Evolutionary conservation across 768 basidiomycete genomes (phyloP).

Genomic region (Collybia sordida): DNA sequence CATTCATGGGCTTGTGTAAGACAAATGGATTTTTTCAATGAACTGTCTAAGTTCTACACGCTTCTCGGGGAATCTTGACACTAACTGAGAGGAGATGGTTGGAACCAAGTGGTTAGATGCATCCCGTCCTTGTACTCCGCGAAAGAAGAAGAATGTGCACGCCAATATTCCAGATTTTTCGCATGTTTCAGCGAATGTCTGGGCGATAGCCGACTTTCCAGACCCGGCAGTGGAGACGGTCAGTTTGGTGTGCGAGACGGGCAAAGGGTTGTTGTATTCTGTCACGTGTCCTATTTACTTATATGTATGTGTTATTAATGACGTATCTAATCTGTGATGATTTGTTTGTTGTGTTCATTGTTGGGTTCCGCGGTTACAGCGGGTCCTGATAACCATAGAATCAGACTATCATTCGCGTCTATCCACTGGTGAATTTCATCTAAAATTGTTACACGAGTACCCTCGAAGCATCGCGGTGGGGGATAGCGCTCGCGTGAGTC

Average conservation of each 20-base stretch:
- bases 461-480: background rate
- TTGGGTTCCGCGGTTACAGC: no score
- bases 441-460: background rate
- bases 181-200: conserved; percentile 20
- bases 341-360: no score
- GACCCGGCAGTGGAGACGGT: no score
- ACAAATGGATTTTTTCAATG: background rate
- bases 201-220: conserved; percentile 23
- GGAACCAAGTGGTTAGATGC: conserved; percentile 22
- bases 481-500: conserved; percentile 2
- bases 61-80: conserved; percentile 3
- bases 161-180: conserved; percentile 16
- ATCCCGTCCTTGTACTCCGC: conserved; percentile 21
- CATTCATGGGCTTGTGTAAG: background rate
- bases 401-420: background rate
- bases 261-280: no score
- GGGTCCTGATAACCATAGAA: conserved; percentile 7
- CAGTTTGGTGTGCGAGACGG: no score
- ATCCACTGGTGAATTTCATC: conserved; percentile 1
- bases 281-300: no score
- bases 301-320: no score
- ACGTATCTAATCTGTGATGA: no score
- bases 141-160: conserved; percentile 35
- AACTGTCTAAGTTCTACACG: background rate
- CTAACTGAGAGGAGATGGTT: conserved; percentile 27